Conservation (phyloP, 495 filamentous ascomycete genomes). For the Talaromyces proteolyticus region DNA sequence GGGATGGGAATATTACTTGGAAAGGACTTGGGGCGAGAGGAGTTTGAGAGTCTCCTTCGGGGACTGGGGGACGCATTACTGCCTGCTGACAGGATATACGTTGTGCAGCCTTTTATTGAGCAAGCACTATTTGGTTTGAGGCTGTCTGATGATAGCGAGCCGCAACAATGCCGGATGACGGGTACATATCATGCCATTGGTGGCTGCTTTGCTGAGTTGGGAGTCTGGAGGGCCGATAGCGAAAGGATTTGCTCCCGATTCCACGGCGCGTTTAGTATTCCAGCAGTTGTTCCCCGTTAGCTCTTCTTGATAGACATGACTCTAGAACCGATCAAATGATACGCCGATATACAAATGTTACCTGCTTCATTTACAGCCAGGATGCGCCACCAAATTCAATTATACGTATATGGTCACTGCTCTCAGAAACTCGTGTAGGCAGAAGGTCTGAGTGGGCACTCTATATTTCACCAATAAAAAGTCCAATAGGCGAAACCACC, state of each 20-base stretch:
- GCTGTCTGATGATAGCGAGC: background rate
- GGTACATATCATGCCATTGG: conserved; percentile 23
- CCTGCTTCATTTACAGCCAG: background rate
- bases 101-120: conserved; percentile 23
- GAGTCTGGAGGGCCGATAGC: conserved; percentile 15
- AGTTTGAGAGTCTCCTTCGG: conserved; percentile 19
- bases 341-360: background rate
- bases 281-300: background rate
- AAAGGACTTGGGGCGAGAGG: conserved; percentile 16
- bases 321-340: background rate
- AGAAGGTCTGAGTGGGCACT: no score
- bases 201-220: conserved; percentile 17
- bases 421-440: no score
- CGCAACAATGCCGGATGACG: conserved; percentile 8
- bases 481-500: no score
- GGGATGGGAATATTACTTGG: conserved; percentile 38
- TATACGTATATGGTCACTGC: no score
- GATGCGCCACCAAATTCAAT: background rate
- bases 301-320: background rate
- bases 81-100: conserved; percentile 5
- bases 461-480: no score
- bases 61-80: conserved; percentile 5
- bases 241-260: background rate
- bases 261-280: background rate
- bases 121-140: conserved; percentile 19